Base-by-base conservation (phyloP, 106 monocot genomes). In the Phalaenopsis equestris region DNA sequence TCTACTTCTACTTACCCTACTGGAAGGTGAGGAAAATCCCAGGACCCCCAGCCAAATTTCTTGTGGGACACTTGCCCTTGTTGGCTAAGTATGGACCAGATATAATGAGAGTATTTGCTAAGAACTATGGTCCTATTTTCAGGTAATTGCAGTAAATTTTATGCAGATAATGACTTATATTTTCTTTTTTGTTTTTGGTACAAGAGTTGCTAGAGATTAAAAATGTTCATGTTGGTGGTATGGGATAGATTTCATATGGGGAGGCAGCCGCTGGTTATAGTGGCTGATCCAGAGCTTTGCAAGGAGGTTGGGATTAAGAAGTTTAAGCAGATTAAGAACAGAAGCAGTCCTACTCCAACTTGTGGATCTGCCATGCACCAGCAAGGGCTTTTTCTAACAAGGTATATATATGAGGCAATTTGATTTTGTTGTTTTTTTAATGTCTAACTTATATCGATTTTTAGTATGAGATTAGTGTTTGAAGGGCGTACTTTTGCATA, bases 221-320 rank as follows among this genome's bases (percentile, higher is more conserved):
- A 30, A 18, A n/a, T 41, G 38, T 41, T 3, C 5, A 0, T 70
- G 38, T 70, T 38, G 11, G 5, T 5, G 38, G 11, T 8, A 68
- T 68, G 38, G 21, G 21, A 15, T 81, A 88, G 93, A 80, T 94
- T 94, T 72, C 93, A 94, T 72, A 83, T 94, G 89, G 93, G 93
- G 41, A 91, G 93, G 75, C 93, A 94, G 24, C 93, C 93, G 42
- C 47, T 94, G 42, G 83, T 94, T 47, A 88, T 94, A 10, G 84
- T 94, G 37, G 89, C 93, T 56, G 84, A 89, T 68, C 84, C 93
- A 41, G 93, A 94, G 77, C 77, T 94, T 39, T 94, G 91, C 83
- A 94, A 79, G 77, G 89, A 91, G 72, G 93, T 94, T 7, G 87
- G 93, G 12, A 89, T 94, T 1, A 94, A 89, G 78, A 94, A 89